These are phyloP conservation scores for Astrothelium subdiscretum DNA, from an alignment of 495 filamentous ascomycete species.

Conservation along the genomic window DNA sequence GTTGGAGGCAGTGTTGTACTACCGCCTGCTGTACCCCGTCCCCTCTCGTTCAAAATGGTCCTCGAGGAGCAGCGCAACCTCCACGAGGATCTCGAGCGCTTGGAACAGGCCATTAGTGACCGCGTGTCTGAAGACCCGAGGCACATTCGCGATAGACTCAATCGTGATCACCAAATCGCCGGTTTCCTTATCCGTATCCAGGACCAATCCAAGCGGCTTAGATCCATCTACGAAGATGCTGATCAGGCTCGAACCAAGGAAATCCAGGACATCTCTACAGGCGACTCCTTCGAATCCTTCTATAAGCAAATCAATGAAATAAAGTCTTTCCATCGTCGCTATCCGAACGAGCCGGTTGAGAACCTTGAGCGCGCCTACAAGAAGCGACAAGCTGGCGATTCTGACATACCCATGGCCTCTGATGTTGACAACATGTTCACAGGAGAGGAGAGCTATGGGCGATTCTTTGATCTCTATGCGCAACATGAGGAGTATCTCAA, in stretches of 20 bases:
- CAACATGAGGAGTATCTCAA: constrained; percentile 86
- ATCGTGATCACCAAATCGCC: constrained; percentile 84
- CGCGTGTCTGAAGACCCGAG: constrained; percentile 77
- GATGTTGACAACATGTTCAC: constrained; percentile 88
- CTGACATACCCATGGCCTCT: constrained; percentile 38
- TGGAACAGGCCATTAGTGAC: constrained; percentile 89
- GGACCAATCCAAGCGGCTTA: constrained; percentile 65
- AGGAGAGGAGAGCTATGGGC: constrained; percentile 84
- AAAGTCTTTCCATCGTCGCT: constrained; percentile 77
- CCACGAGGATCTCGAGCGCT: constrained; percentile 88
- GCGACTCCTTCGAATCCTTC: constrained; percentile 86
- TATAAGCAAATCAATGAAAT: constrained; percentile 71
- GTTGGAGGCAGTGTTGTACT: no score
- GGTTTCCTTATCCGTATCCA: constrained; percentile 78
- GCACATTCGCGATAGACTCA: constrained; percentile 76
- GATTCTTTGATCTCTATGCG: constrained; percentile 75
- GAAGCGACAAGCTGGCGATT: constrained; percentile 53
- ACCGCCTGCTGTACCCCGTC: no score
- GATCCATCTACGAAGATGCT: constrained; percentile 75
- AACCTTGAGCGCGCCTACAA: constrained; percentile 90
- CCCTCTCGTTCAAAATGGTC: constrained; percentile 45
- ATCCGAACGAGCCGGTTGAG: constrained; percentile 89
- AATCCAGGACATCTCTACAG: constrained; percentile 69
- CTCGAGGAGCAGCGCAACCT: constrained; percentile 86
- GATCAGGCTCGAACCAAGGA: constrained; percentile 61